Base-by-base conservation (phyloP, 2,329 filamentous ascomycete genomes). In the Colletotrichum liriopes region DNA sequence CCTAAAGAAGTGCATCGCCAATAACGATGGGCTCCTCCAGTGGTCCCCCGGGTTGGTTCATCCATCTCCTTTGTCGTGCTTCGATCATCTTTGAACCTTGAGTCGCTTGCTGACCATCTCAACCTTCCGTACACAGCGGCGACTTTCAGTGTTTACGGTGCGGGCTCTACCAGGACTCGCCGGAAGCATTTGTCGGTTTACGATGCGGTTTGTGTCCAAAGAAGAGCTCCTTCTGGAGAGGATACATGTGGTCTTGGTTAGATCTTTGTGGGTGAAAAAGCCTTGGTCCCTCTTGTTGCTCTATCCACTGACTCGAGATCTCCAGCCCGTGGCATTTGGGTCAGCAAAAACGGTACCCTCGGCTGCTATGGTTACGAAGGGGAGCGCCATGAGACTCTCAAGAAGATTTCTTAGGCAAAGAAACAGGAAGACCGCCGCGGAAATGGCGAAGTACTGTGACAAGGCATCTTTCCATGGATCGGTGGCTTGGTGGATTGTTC, bases 1-100 rank as follows among this genome's bases (percentile, higher is more conserved):
- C 51, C 49, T 64, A 37, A 64, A 64, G 20, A 64, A 55, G 26
- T 64, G 61, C 20, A 45, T 64, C 39, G 49, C 51, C 23, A 64
- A 64, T 18, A 14, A 14, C 12, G 39, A 55, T 16, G 61, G 61
- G 9, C 5, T 32, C 12, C 49, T 64, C 8, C 7, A 18, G 1
- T 64, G 49, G 61, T 18, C 35, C 14, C n/a, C 32, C n/a, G 18
- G 20, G 60, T 63, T 29, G 18, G 47, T 58, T 41, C 2, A 3
- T 4, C 12, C 5, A 7, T 20, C 32, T 20, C 5, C 4, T 51
- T 9, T 5, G 3, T 12, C 5, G 9, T 12, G 8, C 1, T 1
- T 11, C 14, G 14, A 9, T 3, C 9, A 5, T 45, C 1, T 7
- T 29, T 45, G 7, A 4, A 9, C 16, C 6, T 3, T 43, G 3